Conservation (phyloP, 495 filamentous ascomycete genomes). For the Daldinia decipiens region DNA sequence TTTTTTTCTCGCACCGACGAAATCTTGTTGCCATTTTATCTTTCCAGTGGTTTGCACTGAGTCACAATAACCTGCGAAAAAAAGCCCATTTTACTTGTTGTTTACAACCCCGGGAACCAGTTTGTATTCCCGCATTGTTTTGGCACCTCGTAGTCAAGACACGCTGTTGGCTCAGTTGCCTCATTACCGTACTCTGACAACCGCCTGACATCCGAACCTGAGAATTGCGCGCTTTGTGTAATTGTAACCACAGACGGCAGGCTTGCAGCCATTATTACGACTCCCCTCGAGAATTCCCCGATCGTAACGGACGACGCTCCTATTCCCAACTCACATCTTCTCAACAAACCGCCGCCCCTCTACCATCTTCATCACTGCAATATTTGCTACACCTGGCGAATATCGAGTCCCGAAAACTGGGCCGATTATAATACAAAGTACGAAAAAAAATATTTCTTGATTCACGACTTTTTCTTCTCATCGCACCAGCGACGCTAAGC, state of each 20-base stretch:
- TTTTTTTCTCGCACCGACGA: slow-evolving; percentile 35
- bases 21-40: slow-evolving; percentile 26
- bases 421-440: slow-evolving; percentile 32
- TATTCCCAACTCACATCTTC: slow-evolving; percentile 27
- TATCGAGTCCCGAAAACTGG: slow-evolving; percentile 39
- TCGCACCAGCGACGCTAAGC: slow-evolving; percentile 21
- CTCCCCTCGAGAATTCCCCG: slow-evolving; percentile 27
- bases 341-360: slow-evolving; percentile 19
- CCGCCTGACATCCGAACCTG: slow-evolving; percentile 33
- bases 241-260: slow-evolving; percentile 36
- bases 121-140: slow-evolving; percentile 39
- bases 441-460: slow-evolving; percentile 28
- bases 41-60: slow-evolving; percentile 11
- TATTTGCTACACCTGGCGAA: slow-evolving; percentile 31
- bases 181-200: slow-evolving; percentile 18
- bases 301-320: slow-evolving; percentile 31
- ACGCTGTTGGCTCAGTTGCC: slow-evolving; percentile 25
- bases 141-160: slow-evolving; percentile 22
- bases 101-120: slow-evolving; percentile 14
- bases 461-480: slow-evolving; percentile 22
- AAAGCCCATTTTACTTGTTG: slow-evolving; percentile 15
- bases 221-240: slow-evolving; percentile 42
- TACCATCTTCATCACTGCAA: slow-evolving; percentile 23
- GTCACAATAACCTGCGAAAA: slow-evolving; percentile 16
- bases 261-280: slow-evolving; percentile 36